Evolutionary conservation across 257 asterid genomes (phyloP), one percentile per base, ranked within the genome.

Genomic region (Forsythia viridissima): DNA sequence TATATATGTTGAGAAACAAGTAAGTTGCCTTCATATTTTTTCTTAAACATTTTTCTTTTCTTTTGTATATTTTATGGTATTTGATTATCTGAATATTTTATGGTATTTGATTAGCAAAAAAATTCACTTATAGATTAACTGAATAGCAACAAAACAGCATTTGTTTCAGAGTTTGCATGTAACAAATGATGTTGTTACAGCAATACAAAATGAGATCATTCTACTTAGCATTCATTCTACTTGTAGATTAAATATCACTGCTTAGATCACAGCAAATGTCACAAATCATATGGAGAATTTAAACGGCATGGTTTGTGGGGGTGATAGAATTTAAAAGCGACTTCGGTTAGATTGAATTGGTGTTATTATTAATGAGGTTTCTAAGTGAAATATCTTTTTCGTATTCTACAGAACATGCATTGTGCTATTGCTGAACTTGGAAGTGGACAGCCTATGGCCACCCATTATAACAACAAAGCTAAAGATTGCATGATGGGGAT

Each of bases 401-500:
- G 34, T 84, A 38, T 75, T 84, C 71, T 72, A 48, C 82, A 95
- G 99, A 97, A 91, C 74, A 91, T 92, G 97, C 89, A 93, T 80
- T 95, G 99, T 83, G 93, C 97, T 66, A 90, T 93, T 81, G 97
- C 99, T 57, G 94, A 90, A 82, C 96, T 95, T 76, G 96, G 93
- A 88, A 95, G 98, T 69, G 92, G 87, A 82, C 93, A 86, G 81
- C 95, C 89, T 72, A 92, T 95, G 74, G 86, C 97, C 39, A 86
- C 87, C 72, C 86, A 75, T 79, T 88, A 88, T 80, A 73, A 82
- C 85, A 92, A 93, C 80, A 95, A 92, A 83, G 18, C 91, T 21
- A 91, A 91, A 55, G 94, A 89, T 80, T 80, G 88, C 65, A 85
- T 79, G 42, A 79, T 88, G 80, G 99, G 99, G 68, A 83, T 93